Conservation (phyloP, 306 rosid genomes). For the Sindora glabra region DNA sequence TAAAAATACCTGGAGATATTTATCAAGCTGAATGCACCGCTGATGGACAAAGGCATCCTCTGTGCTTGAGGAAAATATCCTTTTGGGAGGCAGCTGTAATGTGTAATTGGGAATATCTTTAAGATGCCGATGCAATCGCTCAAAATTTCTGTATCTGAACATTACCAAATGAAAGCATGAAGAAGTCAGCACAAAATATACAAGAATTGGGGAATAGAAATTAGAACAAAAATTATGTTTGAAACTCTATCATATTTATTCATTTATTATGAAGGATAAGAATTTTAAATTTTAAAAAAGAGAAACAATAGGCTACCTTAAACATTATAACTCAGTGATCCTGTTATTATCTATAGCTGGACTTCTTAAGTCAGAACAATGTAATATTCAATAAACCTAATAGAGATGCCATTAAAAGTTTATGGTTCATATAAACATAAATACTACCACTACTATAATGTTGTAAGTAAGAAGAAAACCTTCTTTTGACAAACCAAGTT, state of each 20-base stretch:
- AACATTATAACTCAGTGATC: background rate
- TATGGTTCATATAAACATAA: background rate
- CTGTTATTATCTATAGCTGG: background rate
- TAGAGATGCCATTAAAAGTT: background rate
- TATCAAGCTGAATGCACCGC: slow-evolving; percentile 95
- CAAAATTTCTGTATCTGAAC: slow-evolving; percentile 89
- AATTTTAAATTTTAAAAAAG: slow-evolving; percentile 8
- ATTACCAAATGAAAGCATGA: slow-evolving; percentile 1
- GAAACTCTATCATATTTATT: slow-evolving; percentile 9
- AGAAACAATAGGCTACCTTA: background rate
- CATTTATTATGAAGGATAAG: background rate
- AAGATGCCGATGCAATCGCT: slow-evolving; percentile 83
- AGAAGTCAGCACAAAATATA: slow-evolving; percentile 1
- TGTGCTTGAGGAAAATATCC: slow-evolving; percentile 97
- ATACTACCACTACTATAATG: background rate
- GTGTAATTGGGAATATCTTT: slow-evolving; percentile 92
- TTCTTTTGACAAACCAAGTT: slow-evolving; percentile 96
- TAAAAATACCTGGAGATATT: slow-evolving; percentile 73
- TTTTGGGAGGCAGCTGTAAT: slow-evolving; percentile 86
- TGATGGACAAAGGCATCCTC: slow-evolving; percentile 98
- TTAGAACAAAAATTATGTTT: background rate
- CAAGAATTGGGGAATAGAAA: slow-evolving; percentile 9
- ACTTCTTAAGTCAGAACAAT: slow-evolving; percentile 14
- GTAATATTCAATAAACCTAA: background rate
- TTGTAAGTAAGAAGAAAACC: slow-evolving; percentile 42